Evolutionary conservation across 352 stramenopile species (phyloP), one percentile per base, ranked within the genome.

Genomic region (Sclerospora graminicola): DNA sequence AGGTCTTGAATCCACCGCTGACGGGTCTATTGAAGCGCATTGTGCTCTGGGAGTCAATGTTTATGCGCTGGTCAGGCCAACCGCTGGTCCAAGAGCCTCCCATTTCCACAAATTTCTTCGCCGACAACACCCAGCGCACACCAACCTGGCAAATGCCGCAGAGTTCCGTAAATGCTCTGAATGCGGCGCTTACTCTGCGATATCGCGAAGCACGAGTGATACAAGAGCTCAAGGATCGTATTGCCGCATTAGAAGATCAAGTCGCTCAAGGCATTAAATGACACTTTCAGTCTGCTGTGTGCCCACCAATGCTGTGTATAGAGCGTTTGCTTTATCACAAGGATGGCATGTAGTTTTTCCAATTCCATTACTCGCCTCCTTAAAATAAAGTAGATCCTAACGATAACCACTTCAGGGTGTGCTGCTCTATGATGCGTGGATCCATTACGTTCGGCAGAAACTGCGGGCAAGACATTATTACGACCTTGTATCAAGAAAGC

Each of bases 61-160:
- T 79, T 41, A 66, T 89, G 45, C 66, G 76, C 8, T 91, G 79
- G 79, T 78, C 71, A 13, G 74, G 64, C 0, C 79, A 91, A 46
- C 49, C 59, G 7, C 54, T 84, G 35, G 46, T 86, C 0, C 66
- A 75, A 19, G 71, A 82, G 21, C 59, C 61, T 5, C 36, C 57
- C 8, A 27, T 48, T 30, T 45, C 47, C 11, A 56, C 56, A 10
- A 69, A 72, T 41, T 69, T 73, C 41, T 90, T 87, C 11, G 51
- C 61, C 1, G 70, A 82, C 42, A 84, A 87, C 32, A 41, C 57
- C 16, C 41, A 63, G 19, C 70, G 73, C 8, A 68, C 72, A 11
- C 53, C 60, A 15, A 88, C 72, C 0, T 90, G 79, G 79, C 75
- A 84, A 21, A 44, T 88, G 2, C 75, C 75, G 1, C 66, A 80